Base-by-base conservation (phyloP, 2,329 filamentous ascomycete species). In the Eutypa lata region DNA sequence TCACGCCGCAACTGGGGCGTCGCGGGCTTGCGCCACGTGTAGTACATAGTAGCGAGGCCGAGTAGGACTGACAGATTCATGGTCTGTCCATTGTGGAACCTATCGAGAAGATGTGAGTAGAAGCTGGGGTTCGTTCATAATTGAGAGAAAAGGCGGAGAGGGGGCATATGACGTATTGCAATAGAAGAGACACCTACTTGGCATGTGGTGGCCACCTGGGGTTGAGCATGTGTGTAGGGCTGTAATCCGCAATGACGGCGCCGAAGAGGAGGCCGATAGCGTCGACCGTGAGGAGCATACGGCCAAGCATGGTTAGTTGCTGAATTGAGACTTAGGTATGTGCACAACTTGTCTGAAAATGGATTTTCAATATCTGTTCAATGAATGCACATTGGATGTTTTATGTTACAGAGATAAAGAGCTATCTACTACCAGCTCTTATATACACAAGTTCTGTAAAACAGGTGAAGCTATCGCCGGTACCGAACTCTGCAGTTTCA, bases 131-230 rank as follows among this genome's bases (percentile, higher is more conserved):
- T 47, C n/a, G 4, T 38, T 14, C n/a, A n/a, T n/a, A n/a, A n/a
- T n/a, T n/a, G n/a, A n/a, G n/a, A n/a, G n/a, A n/a, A n/a, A n/a
- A n/a, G n/a, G n/a, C n/a, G n/a, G n/a, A n/a, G n/a, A n/a, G n/a
- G n/a, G 21, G 10, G 21, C 8, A 31, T 44, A 35, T 22, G 38
- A 50, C n/a, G 6, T 22, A 31, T 28, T 37, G 21, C 3, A 35
- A 40, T 13, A 45, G 31, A 42, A 19, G 10, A 48, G 21, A 18
- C 28, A 62, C 67, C 53, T 51, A 75, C 73, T 74, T 76, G 6
- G 74, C 74, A 52, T 76, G 74, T 2, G 73, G 74, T n/a, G 73
- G 68, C 73, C 73, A 76, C 40, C 69, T 66, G 6, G 73, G 70
- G 54, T 76, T 76, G 58, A 68, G 70, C 49, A 75, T 71, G 56